phyloP scores from a whole-genome alignment of 208 protist species.

The Leishmania major region DNA sequence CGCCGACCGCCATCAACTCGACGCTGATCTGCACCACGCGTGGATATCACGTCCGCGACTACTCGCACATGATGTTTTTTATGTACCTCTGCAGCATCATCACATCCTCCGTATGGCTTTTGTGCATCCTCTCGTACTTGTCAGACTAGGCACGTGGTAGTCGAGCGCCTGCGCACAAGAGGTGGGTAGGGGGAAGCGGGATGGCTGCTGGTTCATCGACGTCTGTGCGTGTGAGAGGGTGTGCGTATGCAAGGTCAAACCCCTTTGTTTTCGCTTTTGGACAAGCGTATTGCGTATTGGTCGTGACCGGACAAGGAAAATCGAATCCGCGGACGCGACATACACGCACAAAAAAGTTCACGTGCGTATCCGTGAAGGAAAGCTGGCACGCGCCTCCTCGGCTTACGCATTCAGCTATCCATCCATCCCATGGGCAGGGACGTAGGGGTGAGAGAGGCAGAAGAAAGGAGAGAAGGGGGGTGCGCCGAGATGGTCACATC shows the following conservation, averaged over 20 bases:
- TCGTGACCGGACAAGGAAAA: background rate
- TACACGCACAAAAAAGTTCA: background rate
- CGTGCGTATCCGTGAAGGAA: background rate
- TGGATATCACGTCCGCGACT: conserved; percentile 55
- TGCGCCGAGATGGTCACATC: background rate
- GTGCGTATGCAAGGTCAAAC: background rate
- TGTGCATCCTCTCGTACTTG: conserved; percentile 37
- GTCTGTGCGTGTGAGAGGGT: background rate
- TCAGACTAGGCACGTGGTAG: background rate
- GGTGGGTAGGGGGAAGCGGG: background rate
- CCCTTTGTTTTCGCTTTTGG: too few relatives aligned
- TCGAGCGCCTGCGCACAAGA: background rate
- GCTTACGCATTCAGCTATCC: background rate
- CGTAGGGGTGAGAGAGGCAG: background rate
- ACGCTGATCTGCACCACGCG: conserved; percentile 71
- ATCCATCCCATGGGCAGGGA: background rate
- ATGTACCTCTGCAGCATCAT: conserved; percentile 64
- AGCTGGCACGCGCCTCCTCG: background rate
- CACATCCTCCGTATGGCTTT: conserved; percentile 66
- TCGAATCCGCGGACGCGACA: too few relatives aligned
- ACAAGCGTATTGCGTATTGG: background rate
- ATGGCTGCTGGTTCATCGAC: background rate
- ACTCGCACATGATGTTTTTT: conserved; percentile 62
- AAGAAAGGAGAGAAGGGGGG: conserved; percentile 1
- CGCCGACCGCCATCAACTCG: conserved; percentile 68